These are phyloP conservation scores for Dorcoceras hygrometricum DNA, from an alignment of 257 asterid genomes.

Conservation along the genomic window DNA sequence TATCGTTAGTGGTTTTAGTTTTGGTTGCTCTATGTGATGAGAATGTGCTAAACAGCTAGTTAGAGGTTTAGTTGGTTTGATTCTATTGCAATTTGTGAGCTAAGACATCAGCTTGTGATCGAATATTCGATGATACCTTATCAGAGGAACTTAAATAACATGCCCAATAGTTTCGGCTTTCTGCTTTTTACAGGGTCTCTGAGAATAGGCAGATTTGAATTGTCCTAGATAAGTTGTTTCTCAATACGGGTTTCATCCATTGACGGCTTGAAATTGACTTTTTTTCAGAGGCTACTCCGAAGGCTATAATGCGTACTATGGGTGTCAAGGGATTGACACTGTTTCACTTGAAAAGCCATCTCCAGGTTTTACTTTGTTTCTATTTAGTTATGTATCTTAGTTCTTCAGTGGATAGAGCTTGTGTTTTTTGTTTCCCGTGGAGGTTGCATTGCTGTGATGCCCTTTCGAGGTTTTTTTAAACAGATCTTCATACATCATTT, in stretches of 20 bases:
- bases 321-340: conserved; percentile 89
- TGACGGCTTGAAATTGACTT: conserved; percentile 7
- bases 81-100: conserved; percentile 2
- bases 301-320: conserved; percentile 85
- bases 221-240: background rate
- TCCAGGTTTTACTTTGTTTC: conserved; percentile 48
- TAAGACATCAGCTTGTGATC: background rate
- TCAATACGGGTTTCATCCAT: background rate
- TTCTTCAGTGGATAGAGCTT: background rate
- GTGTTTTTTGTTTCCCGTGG: conserved; percentile 5
- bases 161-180: background rate
- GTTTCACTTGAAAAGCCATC: conserved; percentile 85
- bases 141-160: background rate
- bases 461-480: conserved; percentile 23
- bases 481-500: conserved; percentile 26
- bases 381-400: conserved; percentile 1
- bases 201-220: background rate
- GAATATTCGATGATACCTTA: too few relatives aligned
- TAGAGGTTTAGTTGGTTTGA: background rate
- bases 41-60: conserved; percentile 13
- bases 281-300: conserved; percentile 90
- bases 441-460: conserved; percentile 8
- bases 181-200: background rate
- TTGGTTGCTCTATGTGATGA: conserved; percentile 2
- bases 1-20: conserved; percentile 7